Evolutionary conservation across 2,329 filamentous ascomycete species (phyloP).

Genomic region (Aspergillus pseudoglaucus): DNA sequence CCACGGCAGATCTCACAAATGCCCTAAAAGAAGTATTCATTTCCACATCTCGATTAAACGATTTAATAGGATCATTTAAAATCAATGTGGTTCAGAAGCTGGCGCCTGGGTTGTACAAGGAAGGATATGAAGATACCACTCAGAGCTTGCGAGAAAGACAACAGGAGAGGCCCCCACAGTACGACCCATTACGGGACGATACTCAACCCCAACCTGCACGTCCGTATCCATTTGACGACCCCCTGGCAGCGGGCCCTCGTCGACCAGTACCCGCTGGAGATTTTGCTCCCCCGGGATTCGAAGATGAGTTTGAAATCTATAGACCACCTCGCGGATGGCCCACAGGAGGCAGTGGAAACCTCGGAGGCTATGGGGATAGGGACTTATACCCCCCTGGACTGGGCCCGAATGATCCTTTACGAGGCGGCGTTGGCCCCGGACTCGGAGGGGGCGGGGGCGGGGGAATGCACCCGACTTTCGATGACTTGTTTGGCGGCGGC

Average conservation of each 20-base stretch:
- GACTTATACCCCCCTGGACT: slow-evolving; percentile 84
- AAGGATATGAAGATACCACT: slow-evolving; percentile 63
- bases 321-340: slow-evolving; percentile 52
- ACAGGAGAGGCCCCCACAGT: slow-evolving; percentile 35
- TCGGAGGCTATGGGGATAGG: slow-evolving; percentile 50
- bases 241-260: slow-evolving; percentile 54
- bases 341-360: slow-evolving; percentile 35
- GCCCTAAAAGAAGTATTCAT: slow-evolving; percentile 61
- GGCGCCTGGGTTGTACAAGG: slow-evolving; percentile 67
- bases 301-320: slow-evolving; percentile 84
- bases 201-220: slow-evolving; percentile 54
- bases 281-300: slow-evolving; percentile 82
- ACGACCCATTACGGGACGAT: slow-evolving; percentile 47
- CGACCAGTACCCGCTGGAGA: slow-evolving; percentile 63
- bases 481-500: slow-evolving; percentile 76
- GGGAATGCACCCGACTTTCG: slow-evolving; percentile 95
- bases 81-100: slow-evolving; percentile 77
- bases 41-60: slow-evolving; percentile 60
- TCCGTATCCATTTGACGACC: slow-evolving; percentile 62
- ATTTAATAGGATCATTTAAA: slow-evolving; percentile 67
- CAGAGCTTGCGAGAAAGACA: slow-evolving; percentile 32
- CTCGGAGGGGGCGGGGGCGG: slow-evolving; percentile 58
- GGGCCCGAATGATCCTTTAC: slow-evolving; percentile 75
- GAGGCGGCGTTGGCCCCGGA: slow-evolving; percentile 58
- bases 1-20: slow-evolving; percentile 23